Conservation (phyloP, 2,329 filamentous ascomycete genomes). For the Aschersonia sp. region DNA sequence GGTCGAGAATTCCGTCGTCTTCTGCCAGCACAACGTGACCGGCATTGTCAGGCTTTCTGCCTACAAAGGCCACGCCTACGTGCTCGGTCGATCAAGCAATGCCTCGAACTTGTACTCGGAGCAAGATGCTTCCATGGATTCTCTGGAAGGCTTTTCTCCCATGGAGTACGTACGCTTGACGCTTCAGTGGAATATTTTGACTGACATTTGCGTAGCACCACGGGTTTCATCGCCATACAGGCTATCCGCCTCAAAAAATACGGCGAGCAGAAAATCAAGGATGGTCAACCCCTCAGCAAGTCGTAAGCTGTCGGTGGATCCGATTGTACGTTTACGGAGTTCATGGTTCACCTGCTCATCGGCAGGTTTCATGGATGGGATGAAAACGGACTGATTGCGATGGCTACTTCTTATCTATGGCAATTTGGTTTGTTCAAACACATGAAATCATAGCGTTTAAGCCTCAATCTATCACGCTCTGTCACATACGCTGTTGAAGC, state of each 20-base stretch:
- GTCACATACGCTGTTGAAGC: too few species aligned
- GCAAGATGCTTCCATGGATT: constrained; percentile 35
- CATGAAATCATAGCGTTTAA: too few species aligned
- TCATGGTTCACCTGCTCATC: too few species aligned
- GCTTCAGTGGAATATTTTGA: too few species aligned
- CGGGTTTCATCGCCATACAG: constrained; percentile 53
- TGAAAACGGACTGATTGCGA: too few species aligned
- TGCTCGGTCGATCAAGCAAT: constrained; percentile 28
- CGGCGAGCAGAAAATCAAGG: background rate
- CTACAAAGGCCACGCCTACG: constrained; percentile 35
- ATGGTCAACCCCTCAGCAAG: background rate
- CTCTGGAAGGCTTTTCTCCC: constrained; percentile 10
- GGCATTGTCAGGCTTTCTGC: constrained; percentile 13
- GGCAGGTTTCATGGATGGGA: too few species aligned
- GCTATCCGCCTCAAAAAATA: constrained; percentile 28
- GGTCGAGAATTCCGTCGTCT: constrained; percentile 42
- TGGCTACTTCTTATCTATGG: too few species aligned
- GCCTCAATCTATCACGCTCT: too few species aligned
- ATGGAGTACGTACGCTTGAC: background rate
- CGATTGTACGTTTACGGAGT: too few species aligned
- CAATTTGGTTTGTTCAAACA: too few species aligned
- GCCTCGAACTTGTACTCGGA: constrained; percentile 36
- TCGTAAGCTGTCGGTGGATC: too few species aligned
- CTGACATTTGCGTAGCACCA: constrained; percentile 34
- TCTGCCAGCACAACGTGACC: constrained; percentile 38